Conservation (phyloP, 805 yeast genomes). For the Barnettozyma sp. region DNA sequence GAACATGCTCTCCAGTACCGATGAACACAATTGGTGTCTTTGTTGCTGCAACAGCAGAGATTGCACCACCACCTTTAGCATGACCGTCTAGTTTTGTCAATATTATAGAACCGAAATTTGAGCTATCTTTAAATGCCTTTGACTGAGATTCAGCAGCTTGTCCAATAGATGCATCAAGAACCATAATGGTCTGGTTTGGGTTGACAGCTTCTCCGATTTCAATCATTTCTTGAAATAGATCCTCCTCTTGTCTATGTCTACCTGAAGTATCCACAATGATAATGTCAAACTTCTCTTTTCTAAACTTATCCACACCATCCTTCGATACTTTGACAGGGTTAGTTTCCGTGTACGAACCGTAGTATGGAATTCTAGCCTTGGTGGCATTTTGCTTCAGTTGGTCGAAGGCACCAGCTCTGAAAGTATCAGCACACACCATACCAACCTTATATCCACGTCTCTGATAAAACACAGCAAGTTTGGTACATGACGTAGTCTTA, state of each 20-base stretch:
- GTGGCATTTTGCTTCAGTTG: slow-evolving; percentile 97
- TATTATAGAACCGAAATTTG: slow-evolving; percentile 92
- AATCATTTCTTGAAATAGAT: slow-evolving; percentile 87
- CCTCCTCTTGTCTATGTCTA: slow-evolving; percentile 92
- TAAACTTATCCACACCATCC: slow-evolving; percentile 89
- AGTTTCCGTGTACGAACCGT: slow-evolving; percentile 91
- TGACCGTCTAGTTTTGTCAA: slow-evolving; percentile 97
- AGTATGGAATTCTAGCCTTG: slow-evolving; percentile 88
- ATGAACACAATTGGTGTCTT: slow-evolving; percentile 91
- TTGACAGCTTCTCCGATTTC: slow-evolving; percentile 82
- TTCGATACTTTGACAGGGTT: slow-evolving; percentile 90
- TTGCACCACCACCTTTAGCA: slow-evolving; percentile 99
- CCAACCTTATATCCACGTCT: slow-evolving; percentile 93
- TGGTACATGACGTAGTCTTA: slow-evolving; percentile 96
- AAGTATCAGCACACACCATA: slow-evolving; percentile 97
- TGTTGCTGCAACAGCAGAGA: slow-evolving; percentile 96
- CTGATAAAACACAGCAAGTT: slow-evolving; percentile 89
- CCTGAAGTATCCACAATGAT: slow-evolving; percentile 98
- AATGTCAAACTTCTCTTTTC: slow-evolving; percentile 83
- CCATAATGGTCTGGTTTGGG: slow-evolving; percentile 98
- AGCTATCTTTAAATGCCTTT: slow-evolving; percentile 84
- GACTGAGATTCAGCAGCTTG: slow-evolving; percentile 98
- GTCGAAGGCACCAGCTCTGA: slow-evolving; percentile 99
- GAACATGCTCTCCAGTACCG: slow-evolving; percentile 97
- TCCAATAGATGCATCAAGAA: slow-evolving; percentile 93